phyloP scores from a whole-genome alignment of 2,329 filamentous ascomycete genomes.

The Didymella pomorum region DNA sequence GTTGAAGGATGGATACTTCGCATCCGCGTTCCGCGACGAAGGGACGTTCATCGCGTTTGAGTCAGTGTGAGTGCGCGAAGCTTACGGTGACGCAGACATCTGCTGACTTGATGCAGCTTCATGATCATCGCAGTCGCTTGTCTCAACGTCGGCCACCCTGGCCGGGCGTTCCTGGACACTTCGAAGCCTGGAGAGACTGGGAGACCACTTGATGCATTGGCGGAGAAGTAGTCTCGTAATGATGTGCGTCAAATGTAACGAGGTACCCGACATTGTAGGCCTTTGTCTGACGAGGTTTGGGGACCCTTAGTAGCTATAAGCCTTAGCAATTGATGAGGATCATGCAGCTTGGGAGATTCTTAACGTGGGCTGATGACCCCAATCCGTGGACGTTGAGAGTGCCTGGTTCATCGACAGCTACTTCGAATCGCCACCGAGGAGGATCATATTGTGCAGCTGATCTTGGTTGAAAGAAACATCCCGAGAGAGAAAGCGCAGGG shows the following conservation, averaged over 20 bases:
- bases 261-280: no score
- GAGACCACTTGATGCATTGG: background rate
- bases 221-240: background rate
- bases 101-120: background rate
- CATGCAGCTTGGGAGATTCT: background rate
- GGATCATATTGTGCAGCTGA: no score
- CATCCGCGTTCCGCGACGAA: conserved; percentile 12
- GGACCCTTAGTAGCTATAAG: no score
- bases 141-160: conserved; percentile 12
- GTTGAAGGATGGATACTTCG: conserved; percentile 22
- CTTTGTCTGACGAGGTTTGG: no score
- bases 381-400: no score
- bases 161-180: background rate
- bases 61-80: conserved; percentile 12
- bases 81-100: background rate
- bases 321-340: no score
- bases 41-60: conserved; percentile 19
- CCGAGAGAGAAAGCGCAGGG: no score
- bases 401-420: no score
- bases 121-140: conserved; percentile 11
- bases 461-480: no score
- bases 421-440: no score
- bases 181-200: background rate
- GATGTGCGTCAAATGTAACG: no score
- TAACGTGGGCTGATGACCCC: no score